A percentile compares a stretch with the other conserved stretches of the same genome.
Evolutionary conservation across 352 stramenopile species (phyloP).

Genomic region (Phytopythium aichiense): DNA sequence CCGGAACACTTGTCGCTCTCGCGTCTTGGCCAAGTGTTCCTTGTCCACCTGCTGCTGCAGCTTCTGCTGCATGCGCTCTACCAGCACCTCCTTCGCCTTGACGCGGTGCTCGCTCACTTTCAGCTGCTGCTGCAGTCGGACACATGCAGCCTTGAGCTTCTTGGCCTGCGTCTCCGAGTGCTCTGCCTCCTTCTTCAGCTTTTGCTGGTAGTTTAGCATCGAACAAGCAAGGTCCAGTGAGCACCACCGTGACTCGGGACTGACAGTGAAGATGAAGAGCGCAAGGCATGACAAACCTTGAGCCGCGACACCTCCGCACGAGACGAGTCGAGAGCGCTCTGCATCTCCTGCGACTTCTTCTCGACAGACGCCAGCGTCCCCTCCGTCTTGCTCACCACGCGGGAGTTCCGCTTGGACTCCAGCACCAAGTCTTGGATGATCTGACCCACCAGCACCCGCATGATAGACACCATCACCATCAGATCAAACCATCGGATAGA

Average conservation of each 20-base stretch:
- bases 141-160: slow-evolving; percentile 51
- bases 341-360: slow-evolving; percentile 45
- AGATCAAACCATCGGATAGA: background rate
- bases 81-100: slow-evolving; percentile 78
- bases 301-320: slow-evolving; percentile 52
- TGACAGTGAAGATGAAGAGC: background rate
- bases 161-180: slow-evolving; percentile 45
- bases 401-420: slow-evolving; percentile 55
- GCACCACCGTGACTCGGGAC: background rate
- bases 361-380: slow-evolving; percentile 35
- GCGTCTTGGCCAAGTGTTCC: slow-evolving; percentile 52
- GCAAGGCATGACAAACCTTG: slow-evolving; percentile 28
- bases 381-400: slow-evolving; percentile 45
- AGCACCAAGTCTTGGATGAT: slow-evolving; percentile 78
- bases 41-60: slow-evolving; percentile 78
- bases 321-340: slow-evolving; percentile 38
- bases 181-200: slow-evolving; percentile 45
- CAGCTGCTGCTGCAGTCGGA: slow-evolving; percentile 77
- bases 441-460: slow-evolving; percentile 21
- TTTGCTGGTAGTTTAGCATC: slow-evolving; percentile 21
- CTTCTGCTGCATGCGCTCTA: slow-evolving; percentile 81
- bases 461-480: background rate
- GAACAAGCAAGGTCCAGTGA: background rate
- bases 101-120: slow-evolving; percentile 86
- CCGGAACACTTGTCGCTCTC: slow-evolving; percentile 54